Conservation (phyloP, 164 flowering plant species). For the Hamamelis virginiana region DNA sequence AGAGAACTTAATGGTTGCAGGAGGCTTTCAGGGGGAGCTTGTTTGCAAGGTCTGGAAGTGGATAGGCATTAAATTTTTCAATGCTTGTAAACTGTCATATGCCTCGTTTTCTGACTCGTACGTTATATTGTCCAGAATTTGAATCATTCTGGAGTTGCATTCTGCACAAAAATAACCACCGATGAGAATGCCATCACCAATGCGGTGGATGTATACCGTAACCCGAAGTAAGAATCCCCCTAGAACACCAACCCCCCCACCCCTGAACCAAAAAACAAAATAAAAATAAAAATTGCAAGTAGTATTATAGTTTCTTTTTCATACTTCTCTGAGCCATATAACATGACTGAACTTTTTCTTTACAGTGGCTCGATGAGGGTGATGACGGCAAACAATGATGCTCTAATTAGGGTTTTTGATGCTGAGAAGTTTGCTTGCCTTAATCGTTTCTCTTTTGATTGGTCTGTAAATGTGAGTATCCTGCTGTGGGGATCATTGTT, state of each 20-base stretch:
- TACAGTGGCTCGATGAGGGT: slow-evolving; percentile 70
- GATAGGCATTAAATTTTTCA: neutral
- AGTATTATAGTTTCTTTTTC: neutral
- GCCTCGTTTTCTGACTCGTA: neutral
- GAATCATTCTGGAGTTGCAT: slow-evolving; percentile 66
- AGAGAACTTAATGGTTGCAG: slow-evolving; percentile 77
- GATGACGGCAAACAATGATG: slow-evolving; percentile 82
- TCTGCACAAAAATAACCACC: slow-evolving; percentile 63
- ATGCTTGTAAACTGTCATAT: neutral
- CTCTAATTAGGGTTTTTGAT: slow-evolving; percentile 67
- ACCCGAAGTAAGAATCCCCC: slow-evolving; percentile 43
- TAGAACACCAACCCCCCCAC: too few relatives aligned
- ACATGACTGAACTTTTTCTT: slow-evolving; percentile 3
- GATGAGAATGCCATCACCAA: slow-evolving; percentile 90
- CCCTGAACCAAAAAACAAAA: too few relatives aligned
- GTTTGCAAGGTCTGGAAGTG: slow-evolving; percentile 74
- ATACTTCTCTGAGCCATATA: neutral
- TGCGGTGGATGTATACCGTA: slow-evolving; percentile 60
- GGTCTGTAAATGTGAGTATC: slow-evolving; percentile 89
- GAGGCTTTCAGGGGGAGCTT: slow-evolving; percentile 97
- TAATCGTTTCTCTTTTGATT: slow-evolving; percentile 48
- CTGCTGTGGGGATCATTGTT: neutral
- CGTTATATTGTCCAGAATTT: slow-evolving; percentile 39
- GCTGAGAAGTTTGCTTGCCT: slow-evolving; percentile 51
- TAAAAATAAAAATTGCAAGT: too few relatives aligned